These are phyloP conservation scores for Penicilliopsis zonata DNA, from an alignment of 495 filamentous ascomycete species.

Conservation along the genomic window DNA sequence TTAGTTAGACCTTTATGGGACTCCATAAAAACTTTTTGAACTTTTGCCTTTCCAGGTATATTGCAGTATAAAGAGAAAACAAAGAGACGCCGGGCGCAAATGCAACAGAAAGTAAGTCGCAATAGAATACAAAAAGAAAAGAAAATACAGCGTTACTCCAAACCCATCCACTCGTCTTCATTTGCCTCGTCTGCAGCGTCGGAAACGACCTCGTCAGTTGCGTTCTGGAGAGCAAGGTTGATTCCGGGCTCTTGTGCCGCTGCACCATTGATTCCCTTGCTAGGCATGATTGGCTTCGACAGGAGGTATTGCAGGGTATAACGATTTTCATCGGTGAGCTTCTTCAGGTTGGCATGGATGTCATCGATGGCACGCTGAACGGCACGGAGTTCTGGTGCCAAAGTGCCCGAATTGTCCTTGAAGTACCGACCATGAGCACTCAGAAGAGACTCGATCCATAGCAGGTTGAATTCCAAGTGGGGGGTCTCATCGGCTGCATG, in stretches of 20 bases:
- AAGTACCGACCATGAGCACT: conserved; percentile 72
- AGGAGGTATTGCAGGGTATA: conserved; percentile 78
- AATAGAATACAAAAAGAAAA: conserved; percentile 12
- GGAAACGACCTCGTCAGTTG: conserved; percentile 20
- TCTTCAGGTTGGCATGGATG: conserved; percentile 61
- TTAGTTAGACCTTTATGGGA: background rate
- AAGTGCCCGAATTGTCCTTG: conserved; percentile 60
- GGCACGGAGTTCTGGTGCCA: conserved; percentile 69
- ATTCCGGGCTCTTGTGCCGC: conserved; percentile 9
- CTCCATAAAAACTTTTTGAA: conserved; percentile 11
- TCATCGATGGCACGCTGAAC: conserved; percentile 65
- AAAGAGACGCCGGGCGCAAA: conserved; percentile 33
- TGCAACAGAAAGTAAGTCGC: conserved; percentile 19
- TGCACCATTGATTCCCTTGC: conserved; percentile 17
- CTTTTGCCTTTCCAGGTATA: conserved; percentile 17
- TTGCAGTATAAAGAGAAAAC: conserved; percentile 11
- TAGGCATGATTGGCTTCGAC: conserved; percentile 25
- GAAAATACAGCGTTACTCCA: conserved; percentile 22
- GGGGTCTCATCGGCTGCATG: conserved; percentile 79
- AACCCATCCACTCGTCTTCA: conserved; percentile 25
- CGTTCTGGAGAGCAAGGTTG: conserved; percentile 6
- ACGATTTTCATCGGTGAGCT: conserved; percentile 73
- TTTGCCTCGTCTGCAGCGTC: conserved; percentile 23
- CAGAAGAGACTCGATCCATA: conserved; percentile 83
- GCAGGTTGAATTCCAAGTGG: conserved; percentile 83